A percentile compares a stretch with the other conserved stretches of the same genome.
These are phyloP conservation scores for Quercus glauca DNA, from an alignment of 306 rosid genomes.

Conservation along the genomic window DNA sequence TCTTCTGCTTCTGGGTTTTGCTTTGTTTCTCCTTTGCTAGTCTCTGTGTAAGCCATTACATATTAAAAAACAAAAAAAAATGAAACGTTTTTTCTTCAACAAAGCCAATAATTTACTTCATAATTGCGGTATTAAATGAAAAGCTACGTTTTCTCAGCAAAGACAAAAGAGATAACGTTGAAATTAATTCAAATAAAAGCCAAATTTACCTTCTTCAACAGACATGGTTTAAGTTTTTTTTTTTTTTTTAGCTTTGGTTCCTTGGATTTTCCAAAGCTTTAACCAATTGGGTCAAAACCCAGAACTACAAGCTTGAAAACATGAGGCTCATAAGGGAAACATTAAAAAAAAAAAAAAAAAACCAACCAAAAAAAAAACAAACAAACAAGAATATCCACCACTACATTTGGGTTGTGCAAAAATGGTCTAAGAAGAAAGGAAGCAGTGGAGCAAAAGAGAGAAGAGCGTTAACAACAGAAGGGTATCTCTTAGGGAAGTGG, in stretches of 20 bases:
- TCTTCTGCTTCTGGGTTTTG: slow-evolving; percentile 42
- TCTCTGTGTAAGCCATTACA: slow-evolving; percentile 14
- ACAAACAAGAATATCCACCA: slow-evolving; percentile 4
- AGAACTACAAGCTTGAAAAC: slow-evolving; percentile 11
- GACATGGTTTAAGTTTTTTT: slow-evolving; percentile 20
- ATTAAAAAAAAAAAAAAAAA: neutral
- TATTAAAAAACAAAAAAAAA: neutral
- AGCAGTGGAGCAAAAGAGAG: slow-evolving; percentile 8
- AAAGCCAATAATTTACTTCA: neutral
- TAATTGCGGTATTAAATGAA: no score
- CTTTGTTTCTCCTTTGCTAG: slow-evolving; percentile 10
- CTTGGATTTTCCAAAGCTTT: neutral
- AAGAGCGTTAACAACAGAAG: slow-evolving; percentile 18
- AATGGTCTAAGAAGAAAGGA: neutral
- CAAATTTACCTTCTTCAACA: slow-evolving; percentile 49
- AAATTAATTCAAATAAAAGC: neutral
- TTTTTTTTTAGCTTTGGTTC: neutral
- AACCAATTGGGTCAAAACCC: slow-evolving; percentile 13
- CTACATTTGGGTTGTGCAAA: slow-evolving; percentile 17
- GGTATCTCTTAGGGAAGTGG: slow-evolving; percentile 54
- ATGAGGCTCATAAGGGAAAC: neutral
- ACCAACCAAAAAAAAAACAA: neutral
- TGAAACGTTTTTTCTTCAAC: neutral
- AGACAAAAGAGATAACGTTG: neutral
- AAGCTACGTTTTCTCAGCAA: neutral